These are phyloP conservation scores for Spathaspora gorwiae DNA, from an alignment of 805 yeast genomes.

Conservation along the genomic window DNA sequence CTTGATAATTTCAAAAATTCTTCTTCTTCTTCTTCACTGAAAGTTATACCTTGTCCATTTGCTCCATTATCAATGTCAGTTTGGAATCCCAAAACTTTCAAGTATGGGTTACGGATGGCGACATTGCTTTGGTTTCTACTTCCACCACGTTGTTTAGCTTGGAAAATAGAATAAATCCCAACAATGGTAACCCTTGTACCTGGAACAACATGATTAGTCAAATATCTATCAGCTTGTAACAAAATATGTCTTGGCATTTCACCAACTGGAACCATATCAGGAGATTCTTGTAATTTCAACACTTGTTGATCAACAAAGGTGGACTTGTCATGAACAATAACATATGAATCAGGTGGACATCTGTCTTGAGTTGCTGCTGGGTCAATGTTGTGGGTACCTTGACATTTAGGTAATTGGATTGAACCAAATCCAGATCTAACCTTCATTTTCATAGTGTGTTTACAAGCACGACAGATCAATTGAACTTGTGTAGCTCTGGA, in stretches of 20 bases:
- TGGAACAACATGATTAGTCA: conserved; percentile 88
- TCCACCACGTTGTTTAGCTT: conserved; percentile 54
- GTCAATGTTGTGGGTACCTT: conserved; percentile 32
- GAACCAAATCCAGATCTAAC: conserved; percentile 69
- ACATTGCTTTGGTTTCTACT: conserved; percentile 46
- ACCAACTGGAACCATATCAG: conserved; percentile 98
- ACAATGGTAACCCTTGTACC: conserved; percentile 90
- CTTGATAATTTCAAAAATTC: conserved; percentile 78
- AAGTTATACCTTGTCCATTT: conserved; percentile 52
- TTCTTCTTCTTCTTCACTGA: conserved; percentile 92
- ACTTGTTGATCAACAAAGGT: conserved; percentile 93
- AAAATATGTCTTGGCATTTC: conserved; percentile 95
- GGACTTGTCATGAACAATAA: conserved; percentile 90
- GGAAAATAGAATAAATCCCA: conserved; percentile 91
- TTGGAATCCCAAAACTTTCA: conserved; percentile 81
- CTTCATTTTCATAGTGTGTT: conserved; percentile 65
- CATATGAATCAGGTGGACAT: conserved; percentile 91
- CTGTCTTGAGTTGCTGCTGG: conserved; percentile 47
- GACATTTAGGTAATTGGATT: conserved; percentile 57
- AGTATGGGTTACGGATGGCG: conserved; percentile 90
- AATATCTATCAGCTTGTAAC: conserved; percentile 81
- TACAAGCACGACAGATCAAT: conserved; percentile 82
- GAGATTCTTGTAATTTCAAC: conserved; percentile 91
- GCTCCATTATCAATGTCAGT: conserved; percentile 74
- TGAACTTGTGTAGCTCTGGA: conserved; percentile 84